These are phyloP conservation scores for Solanum hybrid DNA, from an alignment of 305 asterid species.

Conservation along the genomic window DNA sequence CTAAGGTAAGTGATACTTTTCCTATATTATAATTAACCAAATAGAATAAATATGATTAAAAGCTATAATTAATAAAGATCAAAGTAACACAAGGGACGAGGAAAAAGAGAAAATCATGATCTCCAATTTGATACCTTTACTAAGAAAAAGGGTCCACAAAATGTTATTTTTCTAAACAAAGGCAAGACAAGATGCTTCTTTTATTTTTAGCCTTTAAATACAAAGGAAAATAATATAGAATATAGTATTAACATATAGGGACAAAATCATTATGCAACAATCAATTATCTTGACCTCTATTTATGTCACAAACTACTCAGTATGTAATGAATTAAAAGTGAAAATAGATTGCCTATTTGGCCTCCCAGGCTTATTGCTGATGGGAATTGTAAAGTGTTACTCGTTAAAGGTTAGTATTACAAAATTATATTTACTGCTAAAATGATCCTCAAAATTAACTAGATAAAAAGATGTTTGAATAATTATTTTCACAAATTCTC, in stretches of 20 bases:
- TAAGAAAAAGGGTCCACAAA: neutral
- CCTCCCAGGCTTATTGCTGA: neutral
- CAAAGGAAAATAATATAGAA: neutral
- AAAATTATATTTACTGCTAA: too few relatives aligned
- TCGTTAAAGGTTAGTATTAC: neutral
- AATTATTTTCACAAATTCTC: too few relatives aligned
- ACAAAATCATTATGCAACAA: constrained; percentile 14
- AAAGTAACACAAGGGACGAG: neutral
- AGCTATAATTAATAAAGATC: neutral
- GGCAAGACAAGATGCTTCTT: constrained; percentile 4
- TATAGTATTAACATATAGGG: neutral
- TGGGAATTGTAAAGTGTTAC: neutral
- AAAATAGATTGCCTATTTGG: neutral
- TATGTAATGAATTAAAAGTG: neutral
- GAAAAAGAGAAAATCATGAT: neutral
- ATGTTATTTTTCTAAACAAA: constrained; percentile 2
- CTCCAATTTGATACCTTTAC: constrained; percentile 12
- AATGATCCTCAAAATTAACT: too few relatives aligned
- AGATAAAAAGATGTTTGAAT: too few relatives aligned
- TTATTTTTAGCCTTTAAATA: neutral
- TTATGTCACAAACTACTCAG: neutral
- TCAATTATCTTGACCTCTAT: neutral
- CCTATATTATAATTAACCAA: neutral
- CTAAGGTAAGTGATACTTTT: neutral
- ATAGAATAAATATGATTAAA: neutral